phyloP scores from a whole-genome alignment of 345 rosid species.

The Dimocarpus longan region DNA sequence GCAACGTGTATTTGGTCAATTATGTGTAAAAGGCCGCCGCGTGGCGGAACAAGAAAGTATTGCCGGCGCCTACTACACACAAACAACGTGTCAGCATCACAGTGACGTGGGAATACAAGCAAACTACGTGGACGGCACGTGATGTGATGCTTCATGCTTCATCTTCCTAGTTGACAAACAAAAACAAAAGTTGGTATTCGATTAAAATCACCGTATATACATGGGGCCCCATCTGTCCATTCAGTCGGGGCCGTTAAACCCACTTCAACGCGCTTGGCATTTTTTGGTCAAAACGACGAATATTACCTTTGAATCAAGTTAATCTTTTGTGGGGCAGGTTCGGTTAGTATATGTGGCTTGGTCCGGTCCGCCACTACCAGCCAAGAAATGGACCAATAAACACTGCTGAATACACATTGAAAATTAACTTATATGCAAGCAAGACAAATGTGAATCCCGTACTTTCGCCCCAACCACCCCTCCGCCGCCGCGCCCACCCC shows the following conservation, averaged over 20 bases:
- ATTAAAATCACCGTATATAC: background rate
- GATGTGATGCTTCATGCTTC: background rate
- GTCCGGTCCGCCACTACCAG: background rate
- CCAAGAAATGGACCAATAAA: background rate
- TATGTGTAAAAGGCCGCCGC: constrained; percentile 2
- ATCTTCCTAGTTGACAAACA: background rate
- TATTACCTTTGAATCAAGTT: background rate
- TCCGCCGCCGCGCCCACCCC: no score
- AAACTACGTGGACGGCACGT: constrained; percentile 9
- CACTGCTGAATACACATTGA: background rate
- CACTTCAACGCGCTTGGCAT: background rate
- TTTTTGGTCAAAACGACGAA: background rate
- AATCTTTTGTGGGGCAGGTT: background rate
- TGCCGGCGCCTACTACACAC: background rate
- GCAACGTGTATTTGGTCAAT: background rate
- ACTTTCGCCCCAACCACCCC: no score
- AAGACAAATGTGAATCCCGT: no score
- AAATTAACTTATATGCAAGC: no score
- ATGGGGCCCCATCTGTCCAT: background rate
- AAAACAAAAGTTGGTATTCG: background rate
- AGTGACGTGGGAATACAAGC: background rate
- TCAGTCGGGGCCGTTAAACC: background rate
- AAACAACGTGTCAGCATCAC: constrained; percentile 7
- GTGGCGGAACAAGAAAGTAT: background rate
- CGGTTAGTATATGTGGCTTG: background rate